Evolutionary conservation across 1,284 basidiomycete genomes (phyloP).

Genomic region (Vanrija humicola): DNA sequence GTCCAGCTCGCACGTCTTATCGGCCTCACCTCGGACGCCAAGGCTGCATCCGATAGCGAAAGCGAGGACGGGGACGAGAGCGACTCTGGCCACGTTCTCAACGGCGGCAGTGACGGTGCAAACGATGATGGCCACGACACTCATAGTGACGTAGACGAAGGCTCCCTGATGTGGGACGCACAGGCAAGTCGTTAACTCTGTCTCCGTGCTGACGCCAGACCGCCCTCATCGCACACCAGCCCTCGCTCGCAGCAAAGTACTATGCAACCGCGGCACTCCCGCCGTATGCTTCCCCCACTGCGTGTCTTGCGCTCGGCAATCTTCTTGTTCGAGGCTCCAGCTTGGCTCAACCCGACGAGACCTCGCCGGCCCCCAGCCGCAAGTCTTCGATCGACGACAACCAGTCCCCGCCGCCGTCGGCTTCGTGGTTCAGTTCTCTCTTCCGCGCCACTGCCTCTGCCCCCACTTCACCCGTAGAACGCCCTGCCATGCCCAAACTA

Average conservation of each 20-base stretch:
- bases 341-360: conserved; percentile 14
- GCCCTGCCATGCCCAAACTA: background rate
- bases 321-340: conserved; percentile 36
- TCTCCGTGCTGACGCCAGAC: conserved; percentile 19
- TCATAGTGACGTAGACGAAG: conserved; percentile 26
- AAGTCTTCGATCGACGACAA: background rate
- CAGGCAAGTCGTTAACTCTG: conserved; percentile 27
- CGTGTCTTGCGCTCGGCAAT: conserved; percentile 42
- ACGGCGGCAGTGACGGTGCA: conserved; percentile 2
- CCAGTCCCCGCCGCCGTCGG: conserved; percentile 8
- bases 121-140: conserved; percentile 8
- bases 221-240: conserved; percentile 41
- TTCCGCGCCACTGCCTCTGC: conserved; percentile 8
- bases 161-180: conserved; percentile 40
- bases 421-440: conserved; percentile 17
- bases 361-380: background rate
- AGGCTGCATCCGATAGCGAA: background rate
- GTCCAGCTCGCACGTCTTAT: conserved; percentile 17
- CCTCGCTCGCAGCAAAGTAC: conserved; percentile 31
- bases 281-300: conserved; percentile 32
- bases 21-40: conserved; percentile 11
- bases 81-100: too few species aligned
- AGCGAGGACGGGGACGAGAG: background rate
- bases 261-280: conserved; percentile 40
- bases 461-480: background rate